A percentile compares a stretch with the other conserved stretches of the same genome.
Conservation (phyloP, 495 filamentous ascomycete genomes). For the Articulospora tetracladia region DNA sequence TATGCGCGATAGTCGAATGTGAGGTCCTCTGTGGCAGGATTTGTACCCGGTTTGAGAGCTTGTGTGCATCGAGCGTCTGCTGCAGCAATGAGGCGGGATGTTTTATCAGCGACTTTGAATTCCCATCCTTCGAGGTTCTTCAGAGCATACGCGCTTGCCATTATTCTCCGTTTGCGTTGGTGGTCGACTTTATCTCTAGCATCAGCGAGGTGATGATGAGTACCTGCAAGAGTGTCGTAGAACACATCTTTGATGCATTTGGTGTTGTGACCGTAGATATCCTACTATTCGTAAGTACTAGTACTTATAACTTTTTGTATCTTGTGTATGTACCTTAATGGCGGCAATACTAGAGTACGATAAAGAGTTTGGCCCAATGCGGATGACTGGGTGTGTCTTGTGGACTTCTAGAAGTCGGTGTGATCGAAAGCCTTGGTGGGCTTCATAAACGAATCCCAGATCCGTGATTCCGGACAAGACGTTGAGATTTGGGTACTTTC, state of each 20-base stretch:
- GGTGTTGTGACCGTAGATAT: slow-evolving; percentile 53
- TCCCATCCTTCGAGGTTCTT: slow-evolving; percentile 55
- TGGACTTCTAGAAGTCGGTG: slow-evolving; percentile 38
- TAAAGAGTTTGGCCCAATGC: slow-evolving; percentile 48
- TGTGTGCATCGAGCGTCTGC: slow-evolving; percentile 32
- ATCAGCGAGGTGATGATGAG: slow-evolving; percentile 27
- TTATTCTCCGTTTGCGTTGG: slow-evolving; percentile 38
- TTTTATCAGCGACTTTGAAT: slow-evolving; percentile 50
- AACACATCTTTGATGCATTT: slow-evolving; percentile 44
- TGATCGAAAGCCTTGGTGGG: slow-evolving; percentile 40
- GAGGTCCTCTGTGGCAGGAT: slow-evolving; percentile 26
- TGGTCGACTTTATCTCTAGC: slow-evolving; percentile 27
- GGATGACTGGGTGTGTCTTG: slow-evolving; percentile 41
- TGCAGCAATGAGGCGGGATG: slow-evolving; percentile 35
- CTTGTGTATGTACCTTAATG: slow-evolving; percentile 27
- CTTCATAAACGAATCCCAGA: slow-evolving; percentile 41
- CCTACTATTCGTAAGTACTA: slow-evolving; percentile 27
- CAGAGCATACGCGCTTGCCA: slow-evolving; percentile 48
- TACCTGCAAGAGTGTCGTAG: slow-evolving; percentile 37
- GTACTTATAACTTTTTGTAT: neutral
- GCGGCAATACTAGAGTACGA: slow-evolving; percentile 43
- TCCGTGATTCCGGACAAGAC: slow-evolving; percentile 41
- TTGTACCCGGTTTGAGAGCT: slow-evolving; percentile 26
- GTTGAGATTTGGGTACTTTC: slow-evolving; percentile 44
- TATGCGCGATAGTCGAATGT: slow-evolving; percentile 41